Conservation (phyloP, 2,329 filamentous ascomycete genomes). For the Scedosporium dehoogii region DNA sequence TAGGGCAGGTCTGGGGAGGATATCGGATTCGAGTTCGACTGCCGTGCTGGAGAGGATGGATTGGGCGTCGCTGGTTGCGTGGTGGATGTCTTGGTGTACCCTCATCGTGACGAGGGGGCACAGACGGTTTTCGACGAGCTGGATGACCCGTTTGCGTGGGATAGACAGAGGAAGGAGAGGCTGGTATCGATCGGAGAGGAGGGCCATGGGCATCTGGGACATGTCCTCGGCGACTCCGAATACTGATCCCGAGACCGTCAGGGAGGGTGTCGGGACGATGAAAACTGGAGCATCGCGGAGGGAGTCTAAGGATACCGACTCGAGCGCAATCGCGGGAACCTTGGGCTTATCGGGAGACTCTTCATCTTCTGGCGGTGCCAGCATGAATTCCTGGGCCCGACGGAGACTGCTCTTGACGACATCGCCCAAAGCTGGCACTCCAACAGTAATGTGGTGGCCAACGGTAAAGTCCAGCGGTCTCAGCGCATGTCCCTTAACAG, state of each 20-base stretch:
- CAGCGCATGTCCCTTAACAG: conserved; percentile 8
- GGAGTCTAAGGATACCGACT: conserved; percentile 8
- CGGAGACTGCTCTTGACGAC: conserved; percentile 16
- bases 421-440: conserved; percentile 21
- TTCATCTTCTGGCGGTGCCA: neutral
- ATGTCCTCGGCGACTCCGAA: conserved; percentile 27
- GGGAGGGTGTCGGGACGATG: conserved; percentile 18
- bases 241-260: conserved; percentile 28
- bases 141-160: conserved; percentile 22
- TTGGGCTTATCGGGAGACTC: neutral
- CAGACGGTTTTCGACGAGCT: conserved; percentile 27
- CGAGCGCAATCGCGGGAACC: neutral
- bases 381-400: conserved; percentile 9
- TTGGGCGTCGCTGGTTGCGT: conserved; percentile 1
- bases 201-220: conserved; percentile 19
- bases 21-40: conserved; percentile 26
- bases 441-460: conserved; percentile 26
- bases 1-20: conserved; percentile 26
- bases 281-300: conserved; percentile 4
- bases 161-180: conserved; percentile 25
- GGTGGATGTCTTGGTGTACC: conserved; percentile 28
- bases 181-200: conserved; percentile 28
- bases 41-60: conserved; percentile 9
- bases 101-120: conserved; percentile 26
- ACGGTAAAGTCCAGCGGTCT: conserved; percentile 28